Percentiles rank a stretch among this genome's conserved stretches.
phyloP scores from a whole-genome alignment of 352 stramenopile genomes.

The Phytophthora meadii region DNA sequence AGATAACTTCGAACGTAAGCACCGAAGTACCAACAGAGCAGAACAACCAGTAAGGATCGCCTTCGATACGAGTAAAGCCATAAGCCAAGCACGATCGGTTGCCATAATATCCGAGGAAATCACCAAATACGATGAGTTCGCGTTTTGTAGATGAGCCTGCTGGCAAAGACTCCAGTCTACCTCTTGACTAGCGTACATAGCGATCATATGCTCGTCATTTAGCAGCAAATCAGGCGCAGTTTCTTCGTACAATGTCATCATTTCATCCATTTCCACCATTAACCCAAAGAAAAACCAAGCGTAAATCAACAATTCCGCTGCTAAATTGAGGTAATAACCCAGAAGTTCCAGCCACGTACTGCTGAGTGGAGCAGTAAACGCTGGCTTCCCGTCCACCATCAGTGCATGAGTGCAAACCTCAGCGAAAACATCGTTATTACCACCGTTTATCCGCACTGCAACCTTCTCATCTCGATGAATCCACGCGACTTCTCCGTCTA shows the following conservation, averaged over 20 bases:
- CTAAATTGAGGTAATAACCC: constrained; percentile 65
- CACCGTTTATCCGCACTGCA: constrained; percentile 62
- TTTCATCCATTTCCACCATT: constrained; percentile 64
- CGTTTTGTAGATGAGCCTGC: constrained; percentile 9
- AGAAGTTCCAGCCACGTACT: constrained; percentile 69
- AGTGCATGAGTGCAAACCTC: constrained; percentile 70
- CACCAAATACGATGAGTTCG: constrained; percentile 31
- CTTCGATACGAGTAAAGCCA: constrained; percentile 48
- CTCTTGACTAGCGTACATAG: constrained; percentile 39
- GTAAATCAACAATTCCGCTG: constrained; percentile 54
- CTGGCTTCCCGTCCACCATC: constrained; percentile 67
- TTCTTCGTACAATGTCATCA: constrained; percentile 42
- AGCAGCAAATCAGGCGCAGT: constrained; percentile 39
- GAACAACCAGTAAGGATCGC: constrained; percentile 40
- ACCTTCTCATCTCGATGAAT: constrained; percentile 79
- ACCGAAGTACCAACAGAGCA: constrained; percentile 40
- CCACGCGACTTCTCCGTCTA: constrained; percentile 78
- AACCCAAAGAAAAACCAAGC: constrained; percentile 69
- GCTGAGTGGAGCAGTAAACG: constrained; percentile 65
- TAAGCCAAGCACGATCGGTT: constrained; percentile 60
- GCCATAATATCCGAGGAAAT: constrained; percentile 45
- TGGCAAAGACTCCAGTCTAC: constrained; percentile 38
- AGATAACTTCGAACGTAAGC: constrained; percentile 63
- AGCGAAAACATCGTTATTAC: constrained; percentile 74
- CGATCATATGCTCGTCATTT: constrained; percentile 39